Evolutionary conservation across 2,329 filamentous ascomycete genomes (phyloP).

Genomic region (Penicillium glabrum): DNA sequence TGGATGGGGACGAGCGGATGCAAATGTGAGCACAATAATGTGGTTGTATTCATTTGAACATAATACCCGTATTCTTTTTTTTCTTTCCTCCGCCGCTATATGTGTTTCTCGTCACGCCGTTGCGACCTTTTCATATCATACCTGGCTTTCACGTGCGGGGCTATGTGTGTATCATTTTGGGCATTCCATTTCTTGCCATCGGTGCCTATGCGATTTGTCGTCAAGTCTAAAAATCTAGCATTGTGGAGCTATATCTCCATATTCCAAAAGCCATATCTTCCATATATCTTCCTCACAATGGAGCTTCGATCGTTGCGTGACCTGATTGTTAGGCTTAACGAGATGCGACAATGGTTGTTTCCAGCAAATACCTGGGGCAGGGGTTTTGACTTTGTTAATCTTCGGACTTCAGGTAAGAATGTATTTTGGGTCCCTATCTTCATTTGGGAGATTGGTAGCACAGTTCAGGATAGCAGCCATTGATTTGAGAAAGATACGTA

Average conservation of each 20-base stretch:
- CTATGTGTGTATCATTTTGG: constrained; percentile 14
- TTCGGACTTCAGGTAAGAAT: too few species aligned
- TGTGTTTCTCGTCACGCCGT: constrained; percentile 6
- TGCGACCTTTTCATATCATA: constrained; percentile 13
- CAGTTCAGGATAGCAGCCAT: too few species aligned
- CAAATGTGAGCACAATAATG: constrained; percentile 32
- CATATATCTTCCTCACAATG: not conserved
- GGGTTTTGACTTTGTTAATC: too few species aligned
- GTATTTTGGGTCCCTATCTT: too few species aligned
- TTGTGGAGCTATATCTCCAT: constrained; percentile 11
- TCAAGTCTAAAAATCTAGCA: constrained; percentile 12
- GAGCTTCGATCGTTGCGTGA: not conserved
- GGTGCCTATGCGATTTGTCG: constrained; percentile 7
- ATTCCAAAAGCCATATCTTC: constrained; percentile 8
- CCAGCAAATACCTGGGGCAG: not conserved
- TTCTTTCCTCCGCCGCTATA: constrained; percentile 3
- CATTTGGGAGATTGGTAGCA: too few species aligned
- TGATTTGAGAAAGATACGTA: too few species aligned
- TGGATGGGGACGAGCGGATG: constrained; percentile 36
- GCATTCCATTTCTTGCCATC: constrained; percentile 8
- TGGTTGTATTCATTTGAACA: constrained; percentile 8
- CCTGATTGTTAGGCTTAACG: not conserved
- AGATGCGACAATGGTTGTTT: not conserved
- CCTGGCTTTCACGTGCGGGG: constrained; percentile 11
- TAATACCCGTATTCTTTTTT: constrained; percentile 10